A percentile compares a stretch with the other conserved stretches of the same genome.
These are phyloP conservation scores for Golubevia pallescens DNA, from an alignment of 1,284 basidiomycete genomes.

Conservation along the genomic window DNA sequence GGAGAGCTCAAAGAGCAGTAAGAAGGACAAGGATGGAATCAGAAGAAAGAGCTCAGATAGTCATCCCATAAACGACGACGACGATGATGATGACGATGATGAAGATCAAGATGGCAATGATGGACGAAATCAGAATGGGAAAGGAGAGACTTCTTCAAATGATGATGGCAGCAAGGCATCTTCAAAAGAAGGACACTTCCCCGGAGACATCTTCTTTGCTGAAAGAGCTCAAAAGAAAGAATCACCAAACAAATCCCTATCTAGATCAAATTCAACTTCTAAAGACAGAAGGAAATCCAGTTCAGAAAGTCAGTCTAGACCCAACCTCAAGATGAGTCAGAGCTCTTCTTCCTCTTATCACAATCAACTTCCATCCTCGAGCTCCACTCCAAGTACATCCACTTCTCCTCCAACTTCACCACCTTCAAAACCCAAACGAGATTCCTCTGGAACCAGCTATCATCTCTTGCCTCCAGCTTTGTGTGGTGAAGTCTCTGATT, in stretches of 20 bases:
- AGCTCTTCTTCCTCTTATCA: no score
- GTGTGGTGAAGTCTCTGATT: background rate
- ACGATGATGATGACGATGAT: background rate
- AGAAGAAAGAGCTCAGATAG: background rate
- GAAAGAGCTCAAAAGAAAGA: background rate
- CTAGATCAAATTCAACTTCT: background rate
- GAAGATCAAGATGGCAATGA: background rate
- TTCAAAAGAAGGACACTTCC: background rate
- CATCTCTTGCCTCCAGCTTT: background rate
- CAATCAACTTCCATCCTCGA: no score
- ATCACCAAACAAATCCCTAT: background rate
- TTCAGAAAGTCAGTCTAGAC: no score
- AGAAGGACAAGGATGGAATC: background rate
- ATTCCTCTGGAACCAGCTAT: background rate
- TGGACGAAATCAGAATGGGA: background rate
- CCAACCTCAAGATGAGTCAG: no score
- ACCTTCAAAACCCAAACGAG: background rate
- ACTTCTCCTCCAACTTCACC: background rate
- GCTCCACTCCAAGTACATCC: no score
- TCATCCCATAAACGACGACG: background rate
- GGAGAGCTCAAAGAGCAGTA: background rate
- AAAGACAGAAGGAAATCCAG: no score
- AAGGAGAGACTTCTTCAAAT: background rate
- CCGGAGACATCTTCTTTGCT: background rate
- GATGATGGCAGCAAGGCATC: background rate